Conservation (phyloP, 2,329 filamentous ascomycete species). For the Metarhizium album region DNA sequence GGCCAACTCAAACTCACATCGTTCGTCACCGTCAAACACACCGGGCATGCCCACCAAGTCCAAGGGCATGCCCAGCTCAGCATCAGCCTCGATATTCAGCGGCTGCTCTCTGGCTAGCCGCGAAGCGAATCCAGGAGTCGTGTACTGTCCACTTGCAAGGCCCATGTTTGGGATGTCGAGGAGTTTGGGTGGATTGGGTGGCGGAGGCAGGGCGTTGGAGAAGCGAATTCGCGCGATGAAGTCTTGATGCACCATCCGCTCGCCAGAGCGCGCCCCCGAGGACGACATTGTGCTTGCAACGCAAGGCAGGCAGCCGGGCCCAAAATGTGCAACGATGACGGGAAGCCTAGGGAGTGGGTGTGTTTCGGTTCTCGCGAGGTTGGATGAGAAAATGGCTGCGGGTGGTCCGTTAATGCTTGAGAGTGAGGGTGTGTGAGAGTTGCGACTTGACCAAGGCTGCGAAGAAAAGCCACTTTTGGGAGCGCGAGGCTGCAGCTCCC, state of each 20-base stretch:
- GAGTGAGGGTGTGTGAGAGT: not conserved
- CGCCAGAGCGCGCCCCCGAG: slow-evolving; percentile 31
- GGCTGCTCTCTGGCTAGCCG: slow-evolving; percentile 84
- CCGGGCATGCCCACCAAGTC: slow-evolving; percentile 91
- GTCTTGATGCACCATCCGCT: slow-evolving; percentile 72
- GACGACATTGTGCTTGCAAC: slow-evolving; percentile 19
- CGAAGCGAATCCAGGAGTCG: slow-evolving; percentile 80
- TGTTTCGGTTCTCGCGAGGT: not conserved
- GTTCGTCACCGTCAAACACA: slow-evolving; percentile 90
- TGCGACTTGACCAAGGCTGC: not conserved
- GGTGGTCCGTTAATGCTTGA: not conserved
- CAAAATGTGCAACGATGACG: not conserved
- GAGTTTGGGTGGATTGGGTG: slow-evolving; percentile 89
- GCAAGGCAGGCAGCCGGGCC: not conserved
- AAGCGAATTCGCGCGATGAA: slow-evolving; percentile 95
- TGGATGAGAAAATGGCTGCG: not conserved
- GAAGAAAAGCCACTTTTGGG: not conserved
- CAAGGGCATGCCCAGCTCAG: slow-evolving; percentile 94
- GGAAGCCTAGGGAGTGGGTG: not conserved
- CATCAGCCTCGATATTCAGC: slow-evolving; percentile 93
- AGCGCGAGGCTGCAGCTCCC: not conserved
- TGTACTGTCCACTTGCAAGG: slow-evolving; percentile 76
- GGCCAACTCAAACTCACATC: slow-evolving; percentile 59
- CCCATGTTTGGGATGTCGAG: slow-evolving; percentile 94
- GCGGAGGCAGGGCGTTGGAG: slow-evolving; percentile 89